These are phyloP conservation scores for Mycena crocata DNA, from an alignment of 768 basidiomycete genomes.

Conservation along the genomic window DNA sequence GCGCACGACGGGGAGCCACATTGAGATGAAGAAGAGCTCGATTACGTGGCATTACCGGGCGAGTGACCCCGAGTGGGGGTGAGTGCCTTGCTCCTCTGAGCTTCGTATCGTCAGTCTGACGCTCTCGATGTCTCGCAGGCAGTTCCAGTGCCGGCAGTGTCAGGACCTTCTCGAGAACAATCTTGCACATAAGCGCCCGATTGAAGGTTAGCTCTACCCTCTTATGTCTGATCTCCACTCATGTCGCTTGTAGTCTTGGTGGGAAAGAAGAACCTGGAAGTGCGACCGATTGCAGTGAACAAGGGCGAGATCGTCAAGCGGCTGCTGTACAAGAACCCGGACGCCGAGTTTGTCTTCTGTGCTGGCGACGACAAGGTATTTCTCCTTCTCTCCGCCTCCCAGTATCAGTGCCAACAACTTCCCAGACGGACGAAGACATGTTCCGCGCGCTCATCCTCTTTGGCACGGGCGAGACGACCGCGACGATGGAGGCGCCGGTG, in stretches of 20 bases:
- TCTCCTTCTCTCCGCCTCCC: neutral
- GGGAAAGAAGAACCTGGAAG: conserved; percentile 99
- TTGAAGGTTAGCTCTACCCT: conserved; percentile 72
- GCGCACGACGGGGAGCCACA: conserved; percentile 95
- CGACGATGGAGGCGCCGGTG: conserved; percentile 69
- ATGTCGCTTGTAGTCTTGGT: conserved; percentile 72
- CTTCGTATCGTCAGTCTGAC: conserved; percentile 6
- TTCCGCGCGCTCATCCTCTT: conserved; percentile 89
- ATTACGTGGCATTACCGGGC: conserved; percentile 98
- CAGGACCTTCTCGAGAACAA: conserved; percentile 97
- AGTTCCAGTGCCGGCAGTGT: conserved; percentile 96
- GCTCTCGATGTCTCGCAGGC: conserved; percentile 51
- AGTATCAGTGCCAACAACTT: conserved; percentile 6
- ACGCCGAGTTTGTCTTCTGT: conserved; percentile 96
- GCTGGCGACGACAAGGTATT: conserved; percentile 96
- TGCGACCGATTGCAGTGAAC: conserved; percentile 94
- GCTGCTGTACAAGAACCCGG: conserved; percentile 91
- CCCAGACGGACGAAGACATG: conserved; percentile 98
- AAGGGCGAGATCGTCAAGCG: conserved; percentile 99
- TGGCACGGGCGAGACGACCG: conserved; percentile 54
- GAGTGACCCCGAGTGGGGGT: conserved; percentile 97
- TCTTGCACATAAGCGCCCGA: conserved; percentile 90
- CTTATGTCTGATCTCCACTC: neutral
- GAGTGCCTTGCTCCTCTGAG: conserved; percentile 47
- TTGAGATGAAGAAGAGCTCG: conserved; percentile 97